Percentiles rank a stretch among this genome's conserved stretches.
phyloP scores from a whole-genome alignment of 139 green algal species.

The Chlorella sp. region DNA sequence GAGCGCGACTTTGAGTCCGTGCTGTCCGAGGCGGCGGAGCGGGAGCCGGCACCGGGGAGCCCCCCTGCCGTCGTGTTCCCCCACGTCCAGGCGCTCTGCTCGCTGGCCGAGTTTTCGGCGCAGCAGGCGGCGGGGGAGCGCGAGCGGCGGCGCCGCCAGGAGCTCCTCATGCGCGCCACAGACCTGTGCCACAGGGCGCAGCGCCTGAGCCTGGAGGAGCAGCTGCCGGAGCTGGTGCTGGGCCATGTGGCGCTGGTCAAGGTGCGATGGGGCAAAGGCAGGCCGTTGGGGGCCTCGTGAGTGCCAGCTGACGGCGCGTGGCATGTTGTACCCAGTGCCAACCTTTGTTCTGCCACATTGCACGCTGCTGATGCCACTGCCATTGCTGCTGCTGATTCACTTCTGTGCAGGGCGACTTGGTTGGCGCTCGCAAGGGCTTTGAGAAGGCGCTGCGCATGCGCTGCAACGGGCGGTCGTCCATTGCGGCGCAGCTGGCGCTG shows the following conservation, averaged over 20 bases:
- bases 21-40: slow-evolving; percentile 34
- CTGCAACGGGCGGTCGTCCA: slow-evolving; percentile 66
- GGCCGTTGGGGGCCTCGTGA: too few species aligned
- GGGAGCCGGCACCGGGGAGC: slow-evolving; percentile 48
- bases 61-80: slow-evolving; percentile 55
- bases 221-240: slow-evolving; percentile 68
- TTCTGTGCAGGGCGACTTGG: slow-evolving; percentile 48
- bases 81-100: slow-evolving; percentile 79
- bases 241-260: slow-evolving; percentile 64
- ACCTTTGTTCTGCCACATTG: too few species aligned
- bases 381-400: not conserved
- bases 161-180: slow-evolving; percentile 44
- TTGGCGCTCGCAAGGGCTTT: slow-evolving; percentile 54
- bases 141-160: slow-evolving; percentile 26
- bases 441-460: slow-evolving; percentile 37
- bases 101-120: slow-evolving; percentile 66
- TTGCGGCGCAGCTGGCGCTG: slow-evolving; percentile 66
- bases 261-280: too few species aligned
- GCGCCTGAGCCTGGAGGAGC: slow-evolving; percentile 55
- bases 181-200: slow-evolving; percentile 49
- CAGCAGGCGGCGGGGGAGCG: slow-evolving; percentile 43
- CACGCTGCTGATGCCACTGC: too few species aligned
- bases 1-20: slow-evolving; percentile 47
- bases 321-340: too few species aligned
- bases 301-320: not conserved